phyloP scores from a whole-genome alignment of 768 basidiomycete species.

The Clitopilus passeckerianus region DNA sequence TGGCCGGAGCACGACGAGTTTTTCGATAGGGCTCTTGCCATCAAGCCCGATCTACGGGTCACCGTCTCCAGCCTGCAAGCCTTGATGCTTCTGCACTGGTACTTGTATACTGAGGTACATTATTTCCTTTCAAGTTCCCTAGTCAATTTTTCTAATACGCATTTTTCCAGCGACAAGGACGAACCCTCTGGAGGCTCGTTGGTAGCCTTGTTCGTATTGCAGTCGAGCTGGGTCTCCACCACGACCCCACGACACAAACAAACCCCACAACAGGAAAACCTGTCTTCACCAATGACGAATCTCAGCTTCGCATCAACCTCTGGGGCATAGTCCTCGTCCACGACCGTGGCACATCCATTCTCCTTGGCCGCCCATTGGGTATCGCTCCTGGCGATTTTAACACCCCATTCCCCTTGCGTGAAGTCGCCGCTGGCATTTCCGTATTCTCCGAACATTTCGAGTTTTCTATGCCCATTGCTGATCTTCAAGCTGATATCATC shows the following conservation, averaged over 20 bases:
- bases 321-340: conserved; percentile 86
- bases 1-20: conserved; percentile 87
- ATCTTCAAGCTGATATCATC: conserved; percentile 87
- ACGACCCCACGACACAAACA: conserved; percentile 70
- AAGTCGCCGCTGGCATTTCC: conserved; percentile 27
- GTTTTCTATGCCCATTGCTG: conserved; percentile 67
- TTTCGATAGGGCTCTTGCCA: conserved; percentile 69
- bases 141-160: background rate
- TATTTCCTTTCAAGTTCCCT: background rate
- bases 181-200: conserved; percentile 83
- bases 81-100: conserved; percentile 82
- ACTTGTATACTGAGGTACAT: conserved; percentile 80
- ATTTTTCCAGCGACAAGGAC: conserved; percentile 69
- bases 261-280: conserved; percentile 30
- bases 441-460: conserved; percentile 81
- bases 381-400: conserved; percentile 82
- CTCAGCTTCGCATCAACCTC: conserved; percentile 71
- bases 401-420: conserved; percentile 63
- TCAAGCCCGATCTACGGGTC: conserved; percentile 81
- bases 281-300: conserved; percentile 71
- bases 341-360: conserved; percentile 84
- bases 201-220: conserved; percentile 79
- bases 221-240: conserved; percentile 82
- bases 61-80: conserved; percentile 82
- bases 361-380: conserved; percentile 80